Evolutionary conservation across 148 eudicot genomes (phyloP), one percentile per base, ranked within the genome.

Genomic region (Vaccinium vitisidaea): DNA sequence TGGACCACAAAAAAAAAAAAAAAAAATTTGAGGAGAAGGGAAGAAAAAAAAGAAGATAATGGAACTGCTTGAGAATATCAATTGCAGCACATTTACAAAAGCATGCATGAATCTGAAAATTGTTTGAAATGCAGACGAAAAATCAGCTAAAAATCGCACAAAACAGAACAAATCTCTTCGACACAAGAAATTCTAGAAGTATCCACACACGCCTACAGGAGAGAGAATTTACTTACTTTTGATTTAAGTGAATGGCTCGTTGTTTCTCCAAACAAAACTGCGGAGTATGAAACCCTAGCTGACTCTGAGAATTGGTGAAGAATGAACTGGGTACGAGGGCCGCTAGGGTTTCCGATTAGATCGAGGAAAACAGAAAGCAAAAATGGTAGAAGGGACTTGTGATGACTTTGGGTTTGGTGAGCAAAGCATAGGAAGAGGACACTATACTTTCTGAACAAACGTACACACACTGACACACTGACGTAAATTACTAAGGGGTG

Each of bases 301-400:
- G 76, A 2, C 12, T 39, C 27, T 18, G 1, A 25, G 39, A 52
- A 58, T 43, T 46, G 77, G 25, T 1, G 27, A 58, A 10, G 70
- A 59, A 14, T 10, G 55, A 76, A 76, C 18, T 48, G 84, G 18
- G 12, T 48, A 8, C 32, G 46, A 70, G 32, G 25, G 36, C 27
- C n/a, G 74, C 74, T 52, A 70, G 77, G 84, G 77, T 82, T 82
- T 52, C 52, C 61, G 84, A 58, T 70, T 69, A 16, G 63, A 18
- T 50, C 48, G 75, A 81, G 52, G 14, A 80, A 7, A 56, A 55
- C 19, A 3, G 82, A 23, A 14, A 80, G 82, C 63, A 49, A 59
- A 39, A 36, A 39, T 32, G 50, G 82, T 6, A 16, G 36, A 13
- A 56, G 18, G n/a, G 30, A 49, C 67, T 30, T 15, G 36, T 67